Evolutionary conservation across 495 filamentous ascomycete genomes (phyloP), one percentile per base, ranked within the genome.

Genomic region (Podospora anserina): DNA sequence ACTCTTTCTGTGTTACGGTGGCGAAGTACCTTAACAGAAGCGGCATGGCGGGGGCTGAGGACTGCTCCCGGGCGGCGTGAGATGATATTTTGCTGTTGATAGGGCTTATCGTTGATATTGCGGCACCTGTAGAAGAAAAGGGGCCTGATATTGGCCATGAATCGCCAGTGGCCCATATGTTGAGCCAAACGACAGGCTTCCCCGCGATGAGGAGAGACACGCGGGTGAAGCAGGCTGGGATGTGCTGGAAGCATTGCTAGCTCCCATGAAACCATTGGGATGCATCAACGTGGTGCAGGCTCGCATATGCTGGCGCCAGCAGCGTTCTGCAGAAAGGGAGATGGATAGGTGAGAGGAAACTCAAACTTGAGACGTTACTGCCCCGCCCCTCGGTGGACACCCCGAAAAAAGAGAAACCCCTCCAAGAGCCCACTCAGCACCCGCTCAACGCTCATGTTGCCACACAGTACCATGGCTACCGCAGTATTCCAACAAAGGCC

Each of bases 271-370:
- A 63, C 61, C 61, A 63, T 49, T 63, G n/a, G 49, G 3, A 32
- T 63, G 20, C 28, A 39, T 44, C 61, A 63, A 63, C 61, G 61
- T 63, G 61, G 28, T 63, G 61, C 32, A 63, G 16, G n/a, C 61
- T 59, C 19, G 56, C 15, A 20, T 27, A 32, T 44, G 30, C 34
- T 18, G 32, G 13, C 20, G n/a, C 27, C 27, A 49, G 61, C 30
- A 32, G 15, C 32, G 16, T 39, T 32, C 30, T 32, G 4, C 30
- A 7, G 59, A 18, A 63, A 19, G 27, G 32, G 30, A 18, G 6
- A 15, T n/a, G 61, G 18, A 49, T 49, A 11, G 55, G 6, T 28
- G 30, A 49, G 39, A 49, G 9, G 15, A 23, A 23, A 23, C 23
- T 23, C 23, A 0, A 23, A 49, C 39, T 18, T 49, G 39, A 49